Base-by-base conservation (phyloP, 2,329 filamentous ascomycete species). In the Magnaporthiopsis rhizophila region DNA sequence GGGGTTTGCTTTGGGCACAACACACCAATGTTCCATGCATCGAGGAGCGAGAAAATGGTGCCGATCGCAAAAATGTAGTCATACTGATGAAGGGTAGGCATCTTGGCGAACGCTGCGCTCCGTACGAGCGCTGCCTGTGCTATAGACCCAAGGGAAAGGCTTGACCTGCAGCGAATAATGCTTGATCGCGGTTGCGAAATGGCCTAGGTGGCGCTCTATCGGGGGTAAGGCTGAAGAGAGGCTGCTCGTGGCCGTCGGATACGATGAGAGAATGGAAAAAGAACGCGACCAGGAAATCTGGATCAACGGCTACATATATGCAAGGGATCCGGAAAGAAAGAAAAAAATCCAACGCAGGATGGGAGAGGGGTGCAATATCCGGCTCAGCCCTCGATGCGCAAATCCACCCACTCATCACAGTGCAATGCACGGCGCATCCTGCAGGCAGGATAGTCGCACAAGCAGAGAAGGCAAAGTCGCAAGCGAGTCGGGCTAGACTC, bases 51-150 rank as follows among this genome's bases (percentile, higher is more conserved):
- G 73, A 89, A 89, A 65, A 88, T 80, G 64, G 83, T 85, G 74
- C 83, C 85, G 64, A 88, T 81, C 69, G 83, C 86, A 68, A 88
- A 84, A 66, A 88, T 78, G 71, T 87, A 88, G 74, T 86, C 81
- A 67, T 81, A 88, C 69, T 88, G 79, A 65, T 78, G 76, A 63
- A 85, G 73, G n/a, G 38, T 45, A 64, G 66, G 62, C 69, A 71
- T 70, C 53, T 58, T 59, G 56, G 32, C 65, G 5, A 57, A 34
- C 18, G 28, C 26, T 15, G 36, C 26, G 34, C 60, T 53, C 38
- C 28, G 38, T 15, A 4, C 3, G 30, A 50, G 36, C 21, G 24
- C 18, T 28, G 21, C 28, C 32, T 9, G 28, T 53, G 61, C 12
- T 57, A 11, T 28, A 6, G 34, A 12, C 15, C 30, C 1, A 26